phyloP scores from a whole-genome alignment of 768 basidiomycete genomes.

The Lactarius indigo region DNA sequence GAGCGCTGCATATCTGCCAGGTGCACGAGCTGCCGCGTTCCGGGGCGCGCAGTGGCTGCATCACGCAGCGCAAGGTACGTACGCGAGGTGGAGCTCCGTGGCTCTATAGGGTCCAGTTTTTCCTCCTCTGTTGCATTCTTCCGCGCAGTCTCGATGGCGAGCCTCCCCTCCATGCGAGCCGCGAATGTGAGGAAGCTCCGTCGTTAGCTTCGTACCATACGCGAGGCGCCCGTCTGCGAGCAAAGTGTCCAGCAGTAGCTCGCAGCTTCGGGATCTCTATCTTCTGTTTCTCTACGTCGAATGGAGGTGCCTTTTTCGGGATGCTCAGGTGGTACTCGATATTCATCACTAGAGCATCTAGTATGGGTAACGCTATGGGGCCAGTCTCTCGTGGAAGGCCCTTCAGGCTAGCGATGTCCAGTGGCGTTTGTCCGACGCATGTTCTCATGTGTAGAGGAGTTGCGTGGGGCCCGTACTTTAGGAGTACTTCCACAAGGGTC shows the following conservation, averaged over 20 bases:
- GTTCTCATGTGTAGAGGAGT: constrained; percentile 46
- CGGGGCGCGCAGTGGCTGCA: background rate
- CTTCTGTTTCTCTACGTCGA: constrained; percentile 18
- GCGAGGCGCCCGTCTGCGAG: constrained; percentile 15
- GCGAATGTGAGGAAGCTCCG: constrained; percentile 19
- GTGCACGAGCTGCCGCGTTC: constrained; percentile 15
- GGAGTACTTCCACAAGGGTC: constrained; percentile 38
- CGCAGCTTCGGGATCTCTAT: constrained; percentile 20
- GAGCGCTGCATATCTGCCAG: constrained; percentile 21
- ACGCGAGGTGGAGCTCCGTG: background rate
- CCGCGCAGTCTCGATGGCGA: constrained; percentile 2
- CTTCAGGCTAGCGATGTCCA: constrained; percentile 28
- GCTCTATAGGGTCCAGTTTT: background rate
- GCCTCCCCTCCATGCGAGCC: constrained; percentile 5
- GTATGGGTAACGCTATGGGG: background rate
- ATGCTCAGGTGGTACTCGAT: background rate
- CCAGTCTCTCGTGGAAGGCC: constrained; percentile 14
- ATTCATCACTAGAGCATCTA: background rate
- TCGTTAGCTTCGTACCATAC: constrained; percentile 12
- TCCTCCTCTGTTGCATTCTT: background rate
- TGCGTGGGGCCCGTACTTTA: constrained; percentile 39
- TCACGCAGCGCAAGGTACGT: constrained; percentile 1
- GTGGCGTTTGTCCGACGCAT: constrained; percentile 34
- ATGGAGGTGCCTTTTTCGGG: background rate
- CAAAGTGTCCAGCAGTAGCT: constrained; percentile 10